phyloP scores from a whole-genome alignment of 1,284 basidiomycete species.

The Rugosomyces carneus region DNA sequence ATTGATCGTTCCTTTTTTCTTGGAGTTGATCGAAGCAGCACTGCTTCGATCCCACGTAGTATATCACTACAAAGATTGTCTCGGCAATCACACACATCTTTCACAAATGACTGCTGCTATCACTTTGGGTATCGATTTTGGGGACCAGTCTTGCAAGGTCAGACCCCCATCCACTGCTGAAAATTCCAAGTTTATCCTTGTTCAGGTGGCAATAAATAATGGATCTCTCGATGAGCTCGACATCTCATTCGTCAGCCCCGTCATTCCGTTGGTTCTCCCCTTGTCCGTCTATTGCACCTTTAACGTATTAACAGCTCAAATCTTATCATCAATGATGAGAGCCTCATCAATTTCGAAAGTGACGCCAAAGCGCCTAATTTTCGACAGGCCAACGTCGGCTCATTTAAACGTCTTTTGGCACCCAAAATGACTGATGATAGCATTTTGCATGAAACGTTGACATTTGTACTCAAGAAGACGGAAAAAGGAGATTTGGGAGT shows the following conservation, averaged over 20 bases:
- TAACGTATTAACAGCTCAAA: not conserved
- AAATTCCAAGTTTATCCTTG: not conserved
- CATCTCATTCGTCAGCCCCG: slow-evolving; percentile 1
- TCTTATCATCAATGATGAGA: slow-evolving; percentile 1
- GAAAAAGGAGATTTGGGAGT: not conserved
- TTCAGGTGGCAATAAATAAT: slow-evolving; percentile 2
- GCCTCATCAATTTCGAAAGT: not conserved
- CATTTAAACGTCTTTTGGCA: slow-evolving; percentile 5
- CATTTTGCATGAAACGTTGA: not conserved
- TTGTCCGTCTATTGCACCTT: not conserved
- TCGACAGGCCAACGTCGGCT: slow-evolving; percentile 1
- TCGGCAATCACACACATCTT: not conserved
- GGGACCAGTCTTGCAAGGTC: slow-evolving; percentile 8
- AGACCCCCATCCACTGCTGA: not conserved
- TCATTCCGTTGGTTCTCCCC: not conserved
- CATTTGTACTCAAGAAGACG: not conserved
- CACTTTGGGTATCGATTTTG: slow-evolving; percentile 5
- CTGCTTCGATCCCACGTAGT: not conserved
- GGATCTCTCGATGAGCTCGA: slow-evolving; percentile 1
- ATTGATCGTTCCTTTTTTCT: not conserved
- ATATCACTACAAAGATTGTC: not conserved
- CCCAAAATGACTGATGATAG: not conserved
- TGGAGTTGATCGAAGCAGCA: not conserved
- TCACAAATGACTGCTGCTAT: not conserved
- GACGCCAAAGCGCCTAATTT: slow-evolving; percentile 1